Conservation (phyloP, 179 eudicot species). For the Camellia oleifera region DNA sequence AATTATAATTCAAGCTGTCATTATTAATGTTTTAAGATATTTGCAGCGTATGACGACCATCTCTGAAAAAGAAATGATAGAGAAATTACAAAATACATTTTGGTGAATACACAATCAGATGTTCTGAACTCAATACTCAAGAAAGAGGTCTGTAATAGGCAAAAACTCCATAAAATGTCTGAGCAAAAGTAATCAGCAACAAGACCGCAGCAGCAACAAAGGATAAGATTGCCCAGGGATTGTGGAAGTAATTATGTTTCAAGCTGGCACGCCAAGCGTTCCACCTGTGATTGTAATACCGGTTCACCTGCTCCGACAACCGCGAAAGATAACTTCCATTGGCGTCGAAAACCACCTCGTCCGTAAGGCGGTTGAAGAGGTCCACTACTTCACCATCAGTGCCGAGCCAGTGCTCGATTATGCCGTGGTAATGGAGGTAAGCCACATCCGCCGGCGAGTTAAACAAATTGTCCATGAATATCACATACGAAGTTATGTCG, state of each 20-base stretch:
- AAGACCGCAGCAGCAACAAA: no score
- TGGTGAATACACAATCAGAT: no score
- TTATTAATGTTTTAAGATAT: no score
- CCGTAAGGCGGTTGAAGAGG: conserved; percentile 71
- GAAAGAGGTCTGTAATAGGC: conserved; percentile 48
- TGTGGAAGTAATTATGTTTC: conserved; percentile 65
- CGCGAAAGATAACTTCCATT: conserved; percentile 68
- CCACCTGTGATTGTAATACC: no score
- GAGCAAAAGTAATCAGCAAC: no score
- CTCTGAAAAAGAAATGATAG: no score
- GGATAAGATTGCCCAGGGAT: no score
- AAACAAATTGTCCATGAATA: conserved; percentile 84
- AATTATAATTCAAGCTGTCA: no score
- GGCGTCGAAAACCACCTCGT: conserved; percentile 81
- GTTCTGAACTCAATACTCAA: no score
- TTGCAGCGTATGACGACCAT: no score
- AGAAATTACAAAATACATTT: no score
- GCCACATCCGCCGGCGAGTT: conserved; percentile 31
- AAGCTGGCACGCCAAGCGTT: conserved; percentile 64
- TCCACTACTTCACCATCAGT: conserved; percentile 84
- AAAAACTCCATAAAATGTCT: conserved; percentile 56
- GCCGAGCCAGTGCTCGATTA: conserved; percentile 87
- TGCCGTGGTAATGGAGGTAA: conserved; percentile 57
- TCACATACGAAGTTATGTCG: conserved; percentile 80
- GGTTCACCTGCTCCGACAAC: conserved; percentile 43